phyloP scores from a whole-genome alignment of 176 grass and related monocot genomes.

The Cenchrus americanus region DNA sequence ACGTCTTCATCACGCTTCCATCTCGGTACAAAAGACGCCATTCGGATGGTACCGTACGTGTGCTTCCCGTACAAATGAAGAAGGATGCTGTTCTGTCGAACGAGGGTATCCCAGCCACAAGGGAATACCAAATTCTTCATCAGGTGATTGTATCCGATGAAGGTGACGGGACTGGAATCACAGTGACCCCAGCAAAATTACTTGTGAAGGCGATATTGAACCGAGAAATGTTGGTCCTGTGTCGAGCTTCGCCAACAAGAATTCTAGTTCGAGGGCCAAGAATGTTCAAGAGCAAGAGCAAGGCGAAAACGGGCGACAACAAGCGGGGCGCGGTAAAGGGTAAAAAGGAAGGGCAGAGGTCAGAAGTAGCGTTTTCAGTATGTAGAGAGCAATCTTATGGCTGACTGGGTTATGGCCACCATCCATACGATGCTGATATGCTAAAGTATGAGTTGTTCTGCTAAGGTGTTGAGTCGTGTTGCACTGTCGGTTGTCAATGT shows the following conservation, averaged over 20 bases:
- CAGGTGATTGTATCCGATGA: conserved; percentile 23
- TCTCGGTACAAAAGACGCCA: too few species aligned
- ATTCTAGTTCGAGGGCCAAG: conserved; percentile 41
- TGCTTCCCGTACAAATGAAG: too few species aligned
- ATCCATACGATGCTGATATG: not conserved
- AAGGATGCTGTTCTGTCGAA: too few species aligned
- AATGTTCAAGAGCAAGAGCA: conserved; percentile 62
- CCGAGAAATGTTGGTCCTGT: conserved; percentile 18
- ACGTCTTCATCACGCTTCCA: too few species aligned
- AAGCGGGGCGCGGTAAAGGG: conserved; percentile 50
- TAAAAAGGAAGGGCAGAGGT: conserved; percentile 57
- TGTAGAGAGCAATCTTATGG: conserved; percentile 30
- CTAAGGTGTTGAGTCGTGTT: too few species aligned
- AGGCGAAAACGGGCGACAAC: conserved; percentile 46
- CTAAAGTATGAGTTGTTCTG: not conserved
- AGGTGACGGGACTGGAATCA: conserved; percentile 63
- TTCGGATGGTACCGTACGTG: too few species aligned
- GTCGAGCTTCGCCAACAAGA: conserved; percentile 41
- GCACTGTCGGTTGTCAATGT: not conserved
- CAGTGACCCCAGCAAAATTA: conserved; percentile 75
- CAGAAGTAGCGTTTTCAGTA: conserved; percentile 45
- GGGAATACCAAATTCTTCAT: too few species aligned
- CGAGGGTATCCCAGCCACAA: too few species aligned
- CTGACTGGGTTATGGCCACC: conserved; percentile 1
- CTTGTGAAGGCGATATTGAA: conserved; percentile 40